A percentile compares a stretch with the other conserved stretches of the same genome.
Evolutionary conservation across 192 early-diverging fungal species (phyloP).

Genomic region (Fimicolochytrium jonesii): DNA sequence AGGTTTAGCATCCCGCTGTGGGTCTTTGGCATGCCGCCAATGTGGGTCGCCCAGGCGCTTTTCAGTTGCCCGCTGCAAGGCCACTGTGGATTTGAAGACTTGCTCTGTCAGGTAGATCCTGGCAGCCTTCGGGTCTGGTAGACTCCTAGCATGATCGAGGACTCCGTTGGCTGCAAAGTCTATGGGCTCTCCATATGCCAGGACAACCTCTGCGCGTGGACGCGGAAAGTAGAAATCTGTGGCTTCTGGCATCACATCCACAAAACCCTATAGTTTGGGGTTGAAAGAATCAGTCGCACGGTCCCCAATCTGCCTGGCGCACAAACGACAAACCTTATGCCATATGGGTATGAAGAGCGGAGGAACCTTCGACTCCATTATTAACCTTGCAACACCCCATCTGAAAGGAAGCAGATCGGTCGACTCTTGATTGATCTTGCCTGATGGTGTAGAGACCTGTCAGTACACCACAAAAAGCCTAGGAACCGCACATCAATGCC

Average conservation of each 20-base stretch:
- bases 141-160: slow-evolving; percentile 22
- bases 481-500: slow-evolving; percentile 26
- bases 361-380: slow-evolving; percentile 71
- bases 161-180: slow-evolving; percentile 52
- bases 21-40: no score
- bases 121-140: slow-evolving; percentile 44
- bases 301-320: not conserved
- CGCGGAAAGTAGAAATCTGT: slow-evolving; percentile 47
- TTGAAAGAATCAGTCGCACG: not conserved
- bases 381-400: slow-evolving; percentile 84
- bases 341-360: slow-evolving; percentile 72
- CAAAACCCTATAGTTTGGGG: slow-evolving; percentile 25
- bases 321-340: slow-evolving; percentile 48
- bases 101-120: slow-evolving; percentile 53
- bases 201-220: slow-evolving; percentile 50
- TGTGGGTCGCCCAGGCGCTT: slow-evolving; percentile 7
- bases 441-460: no score
- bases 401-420: slow-evolving; percentile 62
- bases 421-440: slow-evolving; percentile 26
- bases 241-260: slow-evolving; percentile 31
- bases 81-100: slow-evolving; percentile 17
- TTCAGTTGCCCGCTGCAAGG: slow-evolving; percentile 12
- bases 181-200: slow-evolving; percentile 71
- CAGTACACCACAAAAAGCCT: no score
- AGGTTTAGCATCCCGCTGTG: no score